These are phyloP conservation scores for Citrus glauca DNA, from an alignment of 345 rosid genomes.

Conservation along the genomic window DNA sequence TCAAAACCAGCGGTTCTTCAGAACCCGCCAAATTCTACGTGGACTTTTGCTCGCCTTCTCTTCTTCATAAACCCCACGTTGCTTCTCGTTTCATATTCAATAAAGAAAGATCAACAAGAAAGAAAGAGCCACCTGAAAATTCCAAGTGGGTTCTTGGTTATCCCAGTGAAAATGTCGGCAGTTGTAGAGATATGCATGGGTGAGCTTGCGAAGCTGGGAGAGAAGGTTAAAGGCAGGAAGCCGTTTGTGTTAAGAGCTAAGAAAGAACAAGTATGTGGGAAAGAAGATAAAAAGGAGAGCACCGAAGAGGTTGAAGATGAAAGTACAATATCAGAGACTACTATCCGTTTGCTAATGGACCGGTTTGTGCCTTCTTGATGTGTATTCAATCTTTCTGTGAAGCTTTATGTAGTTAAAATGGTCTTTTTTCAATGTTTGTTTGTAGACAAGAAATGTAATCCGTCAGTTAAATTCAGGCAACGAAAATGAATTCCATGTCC, in stretches of 20 bases:
- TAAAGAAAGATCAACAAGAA: not conserved
- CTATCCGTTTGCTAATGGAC: constrained; percentile 72
- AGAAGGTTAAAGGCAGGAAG: constrained; percentile 36
- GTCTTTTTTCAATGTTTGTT: not conserved
- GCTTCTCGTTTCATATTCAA: no score
- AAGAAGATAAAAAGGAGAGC: constrained; percentile 19
- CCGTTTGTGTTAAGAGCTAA: constrained; percentile 27
- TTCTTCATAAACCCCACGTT: no score
- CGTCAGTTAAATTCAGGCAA: not conserved
- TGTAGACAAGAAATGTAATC: not conserved
- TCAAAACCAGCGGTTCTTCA: not conserved
- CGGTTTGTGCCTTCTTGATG: constrained; percentile 69
- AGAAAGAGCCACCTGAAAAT: not conserved
- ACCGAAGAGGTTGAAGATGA: constrained; percentile 28
- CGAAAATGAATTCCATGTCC: no score
- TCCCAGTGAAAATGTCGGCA: constrained; percentile 37
- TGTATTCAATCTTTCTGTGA: not conserved
- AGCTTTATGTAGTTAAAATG: not conserved
- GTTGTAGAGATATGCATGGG: constrained; percentile 45
- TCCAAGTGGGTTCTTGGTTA: not conserved
- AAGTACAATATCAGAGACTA: constrained; percentile 54
- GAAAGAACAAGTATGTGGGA: constrained; percentile 20
- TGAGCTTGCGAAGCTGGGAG: constrained; percentile 52
- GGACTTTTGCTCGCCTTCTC: no score
- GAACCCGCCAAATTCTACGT: not conserved